Evolutionary conservation across 2,329 filamentous ascomycete genomes (phyloP), one percentile per base, ranked within the genome.

Genomic region (Westerdykella sp.): DNA sequence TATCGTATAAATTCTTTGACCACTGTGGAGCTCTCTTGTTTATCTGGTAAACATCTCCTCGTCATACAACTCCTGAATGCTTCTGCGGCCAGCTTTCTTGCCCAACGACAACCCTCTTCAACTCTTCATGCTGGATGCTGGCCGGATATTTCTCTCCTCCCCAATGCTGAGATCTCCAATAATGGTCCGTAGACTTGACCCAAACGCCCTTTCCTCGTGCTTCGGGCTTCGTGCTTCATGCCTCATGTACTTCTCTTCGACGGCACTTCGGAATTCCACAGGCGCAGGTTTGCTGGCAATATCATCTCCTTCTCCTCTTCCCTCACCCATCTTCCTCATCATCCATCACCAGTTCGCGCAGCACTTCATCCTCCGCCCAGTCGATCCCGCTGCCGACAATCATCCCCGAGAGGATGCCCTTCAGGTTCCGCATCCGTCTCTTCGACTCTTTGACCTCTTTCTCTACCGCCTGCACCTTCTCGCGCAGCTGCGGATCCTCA

Each of bases 351-450:
- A 91, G 73, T 40, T 80, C 78, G 45, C 78, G 74, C 48, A 95
- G 69, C 46, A 73, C 74, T 40, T 81, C 75, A 65, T 94, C 81
- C 34, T 77, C 72, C 11, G 80, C 81, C 88, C 88, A 95, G 59
- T 94, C 82, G 42, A 93, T 73, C 37, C 88, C 88, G 63, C 87
- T 94, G 3, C 85, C 87, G 5, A 81, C 85, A 60, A 30, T 62
- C 75, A 46, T 75, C 70, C 22, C 73, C 73, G 55, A 75, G 76
- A 5, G 71, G 68, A 12, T 76, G 72, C 32, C 79, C 91, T 69
- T 98, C 93, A 1, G 98, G 73, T 49, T 87, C 30, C 91, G 81
- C n/a, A 98, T 85, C 21, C 93, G 83, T 60, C 90, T 96, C 62
- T 95, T 96, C 47, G 95, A 89, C 13, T 88, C 86, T 62, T 86